A percentile compares a stretch with the other conserved stretches of the same genome.
phyloP scores from a whole-genome alignment of 2,329 filamentous ascomycete genomes.

The Trichothecium roseum region DNA sequence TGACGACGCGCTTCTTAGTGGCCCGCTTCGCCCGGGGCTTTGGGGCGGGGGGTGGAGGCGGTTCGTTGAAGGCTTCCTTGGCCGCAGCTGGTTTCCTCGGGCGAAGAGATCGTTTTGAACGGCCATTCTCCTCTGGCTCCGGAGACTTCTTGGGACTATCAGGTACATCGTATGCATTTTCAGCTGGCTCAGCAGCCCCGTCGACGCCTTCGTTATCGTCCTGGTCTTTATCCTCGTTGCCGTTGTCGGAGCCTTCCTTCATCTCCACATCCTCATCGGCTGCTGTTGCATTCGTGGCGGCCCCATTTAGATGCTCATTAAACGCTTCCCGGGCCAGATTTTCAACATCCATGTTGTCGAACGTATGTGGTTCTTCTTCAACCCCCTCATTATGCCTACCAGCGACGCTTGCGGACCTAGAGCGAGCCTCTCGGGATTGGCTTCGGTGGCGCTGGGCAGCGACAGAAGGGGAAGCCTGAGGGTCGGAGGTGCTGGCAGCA shows the following conservation, averaged over 20 bases:
- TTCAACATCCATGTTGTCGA: slow-evolving; percentile 12
- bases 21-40: slow-evolving; percentile 19
- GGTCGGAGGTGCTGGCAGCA: slow-evolving; percentile 8
- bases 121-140: neutral
- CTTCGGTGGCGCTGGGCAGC: slow-evolving; percentile 14
- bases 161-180: neutral
- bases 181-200: slow-evolving; percentile 1
- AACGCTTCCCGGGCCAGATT: slow-evolving; percentile 22
- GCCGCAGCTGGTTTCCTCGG: too few species aligned
- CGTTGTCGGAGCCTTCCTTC: slow-evolving; percentile 8
- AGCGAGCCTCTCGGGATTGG: slow-evolving; percentile 15
- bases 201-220: slow-evolving; percentile 4
- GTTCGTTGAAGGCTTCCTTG: too few species aligned
- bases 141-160: too few species aligned
- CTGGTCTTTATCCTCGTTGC: slow-evolving; percentile 5
- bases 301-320: slow-evolving; percentile 20
- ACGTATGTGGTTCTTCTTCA: slow-evolving; percentile 13
- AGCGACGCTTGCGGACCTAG: slow-evolving; percentile 15
- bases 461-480: slow-evolving; percentile 16
- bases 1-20: slow-evolving; percentile 11
- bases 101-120: too few species aligned
- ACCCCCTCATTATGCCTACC: neutral
- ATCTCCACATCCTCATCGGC: slow-evolving; percentile 4
- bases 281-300: slow-evolving; percentile 6
- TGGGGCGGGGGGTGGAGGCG: slow-evolving; percentile 12